A percentile compares a stretch with the other conserved stretches of the same genome.
Evolutionary conservation across 345 rosid species (phyloP).

Genomic region (Citrus mangshanensis): DNA sequence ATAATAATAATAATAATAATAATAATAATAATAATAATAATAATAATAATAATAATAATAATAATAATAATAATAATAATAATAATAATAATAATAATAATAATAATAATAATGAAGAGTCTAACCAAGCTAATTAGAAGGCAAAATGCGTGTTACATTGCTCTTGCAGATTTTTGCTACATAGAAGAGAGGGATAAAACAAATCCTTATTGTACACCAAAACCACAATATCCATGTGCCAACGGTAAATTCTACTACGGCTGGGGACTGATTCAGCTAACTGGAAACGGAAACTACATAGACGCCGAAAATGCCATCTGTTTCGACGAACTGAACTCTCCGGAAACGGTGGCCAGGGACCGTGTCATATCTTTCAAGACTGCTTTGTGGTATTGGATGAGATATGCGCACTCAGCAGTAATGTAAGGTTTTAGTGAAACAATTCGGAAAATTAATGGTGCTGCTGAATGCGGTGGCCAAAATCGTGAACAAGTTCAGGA

Average conservation of each 20-base stretch:
- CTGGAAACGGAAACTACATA: conserved; percentile 68
- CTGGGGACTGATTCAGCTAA: conserved; percentile 60
- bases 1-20: too few species aligned
- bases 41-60: too few species aligned
- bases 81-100: too few species aligned
- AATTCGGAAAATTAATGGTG: conserved; percentile 2
- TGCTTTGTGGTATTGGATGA: conserved; percentile 73
- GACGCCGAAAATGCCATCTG: conserved; percentile 44
- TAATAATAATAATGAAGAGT: too few species aligned
- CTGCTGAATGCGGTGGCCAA: not conserved
- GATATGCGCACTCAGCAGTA: conserved; percentile 38
- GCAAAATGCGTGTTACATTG: not conserved
- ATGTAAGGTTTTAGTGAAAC: not conserved
- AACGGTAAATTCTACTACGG: conserved; percentile 55
- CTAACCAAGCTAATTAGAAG: too few species aligned
- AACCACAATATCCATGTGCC: conserved; percentile 50
- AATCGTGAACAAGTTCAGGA: not conserved
- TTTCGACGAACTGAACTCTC: conserved; percentile 53
- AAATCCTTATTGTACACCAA: conserved; percentile 41
- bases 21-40: too few species aligned
- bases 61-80: too few species aligned
- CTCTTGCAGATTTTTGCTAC: conserved; percentile 49
- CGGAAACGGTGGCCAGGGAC: conserved; percentile 57
- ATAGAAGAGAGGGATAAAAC: conserved; percentile 51
- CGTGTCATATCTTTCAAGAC: conserved; percentile 57